Base-by-base conservation (phyloP, 1,284 basidiomycete genomes). In the Cutaneotrichosporon cyanovorans region DNA sequence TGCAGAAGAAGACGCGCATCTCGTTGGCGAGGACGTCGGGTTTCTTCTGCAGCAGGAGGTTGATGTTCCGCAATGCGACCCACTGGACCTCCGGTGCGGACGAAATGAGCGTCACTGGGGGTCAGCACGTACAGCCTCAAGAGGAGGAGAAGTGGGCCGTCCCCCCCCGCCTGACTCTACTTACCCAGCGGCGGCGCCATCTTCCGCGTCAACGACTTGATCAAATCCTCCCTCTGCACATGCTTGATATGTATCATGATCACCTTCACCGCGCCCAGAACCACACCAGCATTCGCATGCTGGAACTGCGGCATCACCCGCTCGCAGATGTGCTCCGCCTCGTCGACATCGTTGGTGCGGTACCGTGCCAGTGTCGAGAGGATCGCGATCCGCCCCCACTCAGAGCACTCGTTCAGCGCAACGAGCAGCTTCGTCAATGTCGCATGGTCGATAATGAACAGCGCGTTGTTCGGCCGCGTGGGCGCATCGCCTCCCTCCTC, bases 1-100 rank as follows among this genome's bases (percentile, higher is more conserved):
- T 98, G 83, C 92, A 97, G 74, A 98, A 99, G 74, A 99, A 98
- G 18, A 96, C 90, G 56, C 91, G 87, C 69, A 99, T 92, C 64
- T 98, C 93, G 69, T 96, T 95, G 70, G 89, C 86, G 42, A 99
- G 76, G 14, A 98, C 88, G 33, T 84, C 74, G 8, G 93, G 91
- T 42, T 95, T 79, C 48, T 95, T 80, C 72, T 98, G 95, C 51
- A 98, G 90, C 58, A 98, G 88, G 25, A 98, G 80, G 36, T 97
- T 80, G 63, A 99, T 98, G 68, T 98, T 98, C 46, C 95, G 80
- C 22, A 99, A 75, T 0, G 92, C 89, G 31, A 98, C 92, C 72
- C 97, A 99, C 78, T 98, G 95, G 1, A 99, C 91, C 70, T 98
- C 93, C 3, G 92, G 91, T 7, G 93, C 91, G 2, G 91, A 95